phyloP scores from a whole-genome alignment of 306 rosid species.

The Vigna radiata region DNA sequence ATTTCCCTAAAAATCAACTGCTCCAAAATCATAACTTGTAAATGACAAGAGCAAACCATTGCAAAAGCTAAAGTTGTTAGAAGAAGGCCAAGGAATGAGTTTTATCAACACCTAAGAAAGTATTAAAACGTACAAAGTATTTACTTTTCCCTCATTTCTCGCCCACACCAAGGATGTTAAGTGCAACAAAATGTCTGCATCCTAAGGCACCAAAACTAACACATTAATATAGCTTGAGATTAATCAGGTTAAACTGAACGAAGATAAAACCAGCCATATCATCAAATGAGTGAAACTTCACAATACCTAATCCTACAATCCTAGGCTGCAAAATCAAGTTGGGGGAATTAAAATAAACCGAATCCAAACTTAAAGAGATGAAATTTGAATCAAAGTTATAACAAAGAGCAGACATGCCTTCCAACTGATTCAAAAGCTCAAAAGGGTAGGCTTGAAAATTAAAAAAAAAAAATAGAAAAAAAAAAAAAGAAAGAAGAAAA shows the following conservation, averaged over 20 bases:
- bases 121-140: background rate
- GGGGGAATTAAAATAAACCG: background rate
- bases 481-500: background rate
- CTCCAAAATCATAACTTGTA: conserved; percentile 16
- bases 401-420: background rate
- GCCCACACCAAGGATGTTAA: background rate
- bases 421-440: conserved; percentile 17
- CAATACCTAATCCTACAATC: conserved; percentile 28
- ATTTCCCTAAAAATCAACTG: conserved; percentile 16
- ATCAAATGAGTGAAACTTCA: conserved; percentile 33
- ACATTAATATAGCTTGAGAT: conserved; percentile 16
- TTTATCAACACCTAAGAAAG: background rate
- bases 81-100: background rate
- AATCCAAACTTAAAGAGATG: background rate
- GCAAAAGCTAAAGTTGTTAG: conserved; percentile 10
- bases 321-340: conserved; percentile 14
- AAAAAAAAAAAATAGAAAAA: background rate
- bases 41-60: background rate
- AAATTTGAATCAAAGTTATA: background rate
- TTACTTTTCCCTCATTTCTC: conserved; percentile 17
- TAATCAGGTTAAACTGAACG: conserved; percentile 11
- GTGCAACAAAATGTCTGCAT: conserved; percentile 24
- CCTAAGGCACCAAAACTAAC: conserved; percentile 25
- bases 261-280: conserved; percentile 16
- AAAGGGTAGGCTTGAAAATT: conserved; percentile 8